Evolutionary conservation across 371 early-diverging fungal genomes (phyloP).

Genomic region (Choanephora cucurbitarum): DNA sequence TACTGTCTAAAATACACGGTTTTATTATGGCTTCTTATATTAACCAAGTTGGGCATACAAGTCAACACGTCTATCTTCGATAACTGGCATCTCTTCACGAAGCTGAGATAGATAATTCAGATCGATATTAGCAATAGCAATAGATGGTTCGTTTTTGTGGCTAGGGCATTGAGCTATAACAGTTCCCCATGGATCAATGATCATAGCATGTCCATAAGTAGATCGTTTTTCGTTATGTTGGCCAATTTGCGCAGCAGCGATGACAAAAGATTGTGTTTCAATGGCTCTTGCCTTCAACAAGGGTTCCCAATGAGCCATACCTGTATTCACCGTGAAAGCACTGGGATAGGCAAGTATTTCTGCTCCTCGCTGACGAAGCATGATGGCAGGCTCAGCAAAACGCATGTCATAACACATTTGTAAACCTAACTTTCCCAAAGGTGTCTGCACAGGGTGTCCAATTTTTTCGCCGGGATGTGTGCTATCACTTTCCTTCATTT

Average conservation of each 20-base stretch:
- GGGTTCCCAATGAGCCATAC: conserved; percentile 84
- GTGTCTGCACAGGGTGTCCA: conserved; percentile 58
- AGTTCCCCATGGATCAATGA: conserved; percentile 54
- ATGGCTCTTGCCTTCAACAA: conserved; percentile 85
- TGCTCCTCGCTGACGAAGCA: conserved; percentile 64
- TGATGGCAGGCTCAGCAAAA: conserved; percentile 72
- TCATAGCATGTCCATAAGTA: conserved; percentile 84
- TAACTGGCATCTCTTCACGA: conserved; percentile 75
- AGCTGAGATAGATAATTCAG: conserved; percentile 59
- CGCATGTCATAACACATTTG: conserved; percentile 84
- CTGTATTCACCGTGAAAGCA: conserved; percentile 86
- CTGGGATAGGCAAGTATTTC: conserved; percentile 81
- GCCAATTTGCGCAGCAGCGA: conserved; percentile 82
- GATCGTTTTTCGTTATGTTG: conserved; percentile 71
- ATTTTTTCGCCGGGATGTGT: conserved; percentile 61
- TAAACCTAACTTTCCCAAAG: conserved; percentile 73
- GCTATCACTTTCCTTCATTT: conserved; percentile 64
- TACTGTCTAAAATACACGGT: too few relatives aligned
- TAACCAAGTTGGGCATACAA: conserved; percentile 48
- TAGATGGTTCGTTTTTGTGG: conserved; percentile 27
- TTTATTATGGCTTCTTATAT: too few relatives aligned
- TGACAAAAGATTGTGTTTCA: conserved; percentile 74
- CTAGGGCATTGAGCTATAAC: conserved; percentile 69
- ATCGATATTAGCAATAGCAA: conserved; percentile 72
- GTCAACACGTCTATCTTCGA: conserved; percentile 68